Evolutionary conservation across 169 alveolate genomes (phyloP), one percentile per base, ranked within the genome.

Genomic region (Plasmodium malariae): DNA sequence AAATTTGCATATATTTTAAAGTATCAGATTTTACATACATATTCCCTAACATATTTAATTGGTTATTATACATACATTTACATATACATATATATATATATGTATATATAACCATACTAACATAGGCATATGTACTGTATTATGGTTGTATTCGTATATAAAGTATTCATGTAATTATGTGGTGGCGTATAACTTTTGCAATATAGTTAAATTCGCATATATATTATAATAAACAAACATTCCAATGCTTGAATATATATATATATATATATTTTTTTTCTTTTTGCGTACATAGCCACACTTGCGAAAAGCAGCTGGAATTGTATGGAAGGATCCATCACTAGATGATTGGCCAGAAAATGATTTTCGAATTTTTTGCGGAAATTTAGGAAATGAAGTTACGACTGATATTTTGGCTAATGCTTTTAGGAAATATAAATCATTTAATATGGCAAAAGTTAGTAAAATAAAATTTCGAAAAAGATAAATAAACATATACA

Each of bases 381-480:
- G 99, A 11, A 98, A 99, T 93, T 89, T 99, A 63, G 99, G 99
- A 11, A 98, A 98, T 80, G 99, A 98, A 86, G 99, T 99, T 17
- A 97, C 98, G 36, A 99, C 97, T 67, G 99, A 98, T 60, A 95
- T 97, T n/a, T 94, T 99, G 63, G 97, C 99, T 17, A 98, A 96
- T 85, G 98, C 99, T 0, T 99, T 99, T 89, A 96, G 97, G 70
- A 97, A 98, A 91, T 99, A 97, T 92, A 95, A 96, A 17, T 96
- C 99, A 28, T 97, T 99, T 92, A 98, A 94, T n/a, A 96, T 96
- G 92, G 96, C 97, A 14, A 90, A 85, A 57, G 94, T 92, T 59
- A 28, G 59, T 43, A 17, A 14, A 40, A 70, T 34, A 49, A 2
- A 30, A 54, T 24, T 60, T 32, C 36, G 87, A 55, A 83, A 71